Conservation (phyloP, 495 filamentous ascomycete species). For the Pseudomonodictys pantanalensis region DNA sequence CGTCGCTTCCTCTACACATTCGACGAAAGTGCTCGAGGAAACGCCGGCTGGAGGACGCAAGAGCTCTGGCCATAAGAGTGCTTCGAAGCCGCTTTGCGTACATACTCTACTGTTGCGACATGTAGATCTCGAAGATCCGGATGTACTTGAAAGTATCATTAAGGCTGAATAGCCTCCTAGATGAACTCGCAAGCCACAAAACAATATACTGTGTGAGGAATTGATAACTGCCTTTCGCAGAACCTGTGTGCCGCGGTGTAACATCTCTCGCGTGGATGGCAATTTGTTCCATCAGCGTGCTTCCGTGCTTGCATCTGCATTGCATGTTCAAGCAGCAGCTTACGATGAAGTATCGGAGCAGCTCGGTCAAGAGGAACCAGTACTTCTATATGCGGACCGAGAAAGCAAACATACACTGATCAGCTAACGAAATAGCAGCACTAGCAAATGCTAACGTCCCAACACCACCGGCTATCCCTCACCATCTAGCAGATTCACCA, state of each 20-base stretch:
- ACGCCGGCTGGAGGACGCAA: conserved; percentile 65
- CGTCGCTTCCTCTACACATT: conserved; percentile 66
- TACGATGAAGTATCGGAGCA: too few species aligned
- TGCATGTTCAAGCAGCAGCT: too few species aligned
- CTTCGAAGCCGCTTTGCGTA: too few species aligned
- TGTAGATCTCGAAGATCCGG: background rate
- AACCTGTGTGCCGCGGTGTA: conserved; percentile 17
- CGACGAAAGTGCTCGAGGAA: conserved; percentile 40
- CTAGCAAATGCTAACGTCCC: too few species aligned
- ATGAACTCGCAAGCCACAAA: background rate
- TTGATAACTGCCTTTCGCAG: conserved; percentile 1
- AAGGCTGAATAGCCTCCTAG: conserved; percentile 13
- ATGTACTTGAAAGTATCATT: too few species aligned
- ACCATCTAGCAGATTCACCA: too few species aligned
- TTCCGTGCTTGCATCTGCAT: conserved; percentile 10
- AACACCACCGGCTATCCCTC: too few species aligned
- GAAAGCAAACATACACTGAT: too few species aligned
- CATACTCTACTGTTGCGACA: background rate
- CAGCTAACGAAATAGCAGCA: too few species aligned
- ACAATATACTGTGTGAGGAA: conserved; percentile 7
- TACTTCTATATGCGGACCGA: too few species aligned
- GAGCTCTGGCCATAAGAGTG: conserved; percentile 70
- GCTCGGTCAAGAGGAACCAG: too few species aligned
- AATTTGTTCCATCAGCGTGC: conserved; percentile 7
- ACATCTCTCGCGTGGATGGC: conserved; percentile 19